These are phyloP conservation scores for Lasiodiplodia sp. DNA, from an alignment of 2,329 filamentous ascomycete genomes.

Conservation along the genomic window DNA sequence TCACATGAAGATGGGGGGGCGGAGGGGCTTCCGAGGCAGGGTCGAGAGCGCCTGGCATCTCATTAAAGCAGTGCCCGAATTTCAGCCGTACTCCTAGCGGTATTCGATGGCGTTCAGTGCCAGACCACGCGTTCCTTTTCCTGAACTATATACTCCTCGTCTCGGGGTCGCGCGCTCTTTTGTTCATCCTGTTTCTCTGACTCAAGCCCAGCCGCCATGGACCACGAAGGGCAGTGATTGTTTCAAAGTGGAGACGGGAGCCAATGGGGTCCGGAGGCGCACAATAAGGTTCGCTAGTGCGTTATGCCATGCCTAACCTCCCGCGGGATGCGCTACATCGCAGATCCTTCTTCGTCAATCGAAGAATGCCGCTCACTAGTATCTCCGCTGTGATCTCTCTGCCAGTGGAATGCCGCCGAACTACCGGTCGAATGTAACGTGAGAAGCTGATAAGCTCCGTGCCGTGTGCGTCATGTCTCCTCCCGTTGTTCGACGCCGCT, in stretches of 20 bases:
- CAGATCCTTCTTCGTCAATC: not conserved
- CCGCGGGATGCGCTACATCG: not conserved
- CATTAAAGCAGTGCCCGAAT: not conserved
- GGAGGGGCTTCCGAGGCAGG: not conserved
- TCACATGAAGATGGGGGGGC: not conserved
- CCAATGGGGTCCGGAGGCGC: not conserved
- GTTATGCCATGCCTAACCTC: not conserved
- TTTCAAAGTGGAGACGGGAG: not conserved
- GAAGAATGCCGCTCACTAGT: not conserved
- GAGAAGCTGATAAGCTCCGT: too few species aligned
- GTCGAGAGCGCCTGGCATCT: not conserved
- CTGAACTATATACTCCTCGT: not conserved
- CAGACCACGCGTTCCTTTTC: not conserved
- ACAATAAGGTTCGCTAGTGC: not conserved
- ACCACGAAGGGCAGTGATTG: not conserved
- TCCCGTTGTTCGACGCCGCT: too few species aligned
- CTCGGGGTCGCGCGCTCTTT: not conserved
- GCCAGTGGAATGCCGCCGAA: too few species aligned
- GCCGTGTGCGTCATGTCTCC: too few species aligned
- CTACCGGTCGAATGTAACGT: too few species aligned
- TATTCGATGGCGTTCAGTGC: not conserved
- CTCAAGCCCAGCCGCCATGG: not conserved
- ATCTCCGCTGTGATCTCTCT: too few species aligned
- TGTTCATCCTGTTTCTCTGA: not conserved
- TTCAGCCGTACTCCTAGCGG: not conserved